Base-by-base conservation (phyloP, 2,329 filamentous ascomycete species). In the Colletotrichum sp. region DNA sequence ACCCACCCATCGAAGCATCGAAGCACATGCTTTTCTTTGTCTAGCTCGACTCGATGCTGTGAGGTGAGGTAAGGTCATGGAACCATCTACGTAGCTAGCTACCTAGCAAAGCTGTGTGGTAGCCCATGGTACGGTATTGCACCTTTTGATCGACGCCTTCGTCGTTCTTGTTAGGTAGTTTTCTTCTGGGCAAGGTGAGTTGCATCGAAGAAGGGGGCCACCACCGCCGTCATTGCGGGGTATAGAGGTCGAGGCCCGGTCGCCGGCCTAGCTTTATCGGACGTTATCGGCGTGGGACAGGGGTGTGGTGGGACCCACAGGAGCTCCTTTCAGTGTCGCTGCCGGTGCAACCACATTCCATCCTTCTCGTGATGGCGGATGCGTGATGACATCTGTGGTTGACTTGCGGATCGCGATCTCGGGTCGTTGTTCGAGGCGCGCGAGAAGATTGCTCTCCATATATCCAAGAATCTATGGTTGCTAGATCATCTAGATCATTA, bases 181-280 rank as follows among this genome's bases (percentile, higher is more conserved):
- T n/a, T 4, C 10, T 21, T 52, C 44, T 52, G 44, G 44, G 44
- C 44, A 52, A 52, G 44, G 44, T 52, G n/a, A 52, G 44, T 52
- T 52, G 44, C 44, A 52, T 13, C n/a, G 44, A 57, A 6, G 5
- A 59, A 12, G 26, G 26, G 26, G 26, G 15, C 16, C 21, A 72
- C 69, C 62, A 72, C 49, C 72, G 24, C 49, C 72, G 70, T 74
- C 74, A 76, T 76, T 76, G 74, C 74, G 74, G 74, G 74, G 74
- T 76, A 69, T 34, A 28, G 16, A 18, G 72, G 69, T 67, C 69
- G 36, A 62, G 63, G 10, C 30, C 55, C 24, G 15, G 57, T 16
- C 39, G n/a, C 71, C 65, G 26, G 24, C 59, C 30, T 57, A 63
- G 57, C 34, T 72, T 60, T 68, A 73, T 70, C 71, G 71, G 71